phyloP scores from a whole-genome alignment of 495 filamentous ascomycete species.

The Penicilliopsis zonata region DNA sequence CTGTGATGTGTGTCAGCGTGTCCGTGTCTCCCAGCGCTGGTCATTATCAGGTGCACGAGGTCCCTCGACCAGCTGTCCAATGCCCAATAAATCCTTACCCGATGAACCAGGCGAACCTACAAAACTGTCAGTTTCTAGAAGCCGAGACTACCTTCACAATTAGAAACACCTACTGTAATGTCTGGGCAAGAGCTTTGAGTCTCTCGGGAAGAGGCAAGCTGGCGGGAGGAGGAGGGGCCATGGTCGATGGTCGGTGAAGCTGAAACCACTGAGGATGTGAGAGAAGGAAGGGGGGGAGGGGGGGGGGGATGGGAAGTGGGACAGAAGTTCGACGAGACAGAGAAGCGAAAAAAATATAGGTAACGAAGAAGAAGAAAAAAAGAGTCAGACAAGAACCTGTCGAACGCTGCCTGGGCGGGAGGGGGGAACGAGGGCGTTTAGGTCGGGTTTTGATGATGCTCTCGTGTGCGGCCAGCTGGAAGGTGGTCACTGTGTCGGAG shows the following conservation, averaged over 20 bases:
- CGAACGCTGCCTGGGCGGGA: constrained; percentile 5
- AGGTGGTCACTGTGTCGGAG: constrained; percentile 7
- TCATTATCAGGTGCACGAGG: background rate
- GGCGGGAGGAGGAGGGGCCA: constrained; percentile 71
- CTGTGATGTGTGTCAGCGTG: constrained; percentile 29
- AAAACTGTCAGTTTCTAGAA: constrained; percentile 19
- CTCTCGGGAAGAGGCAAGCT: constrained; percentile 61
- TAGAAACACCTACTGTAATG: constrained; percentile 61
- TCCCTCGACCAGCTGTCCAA: too few species aligned
- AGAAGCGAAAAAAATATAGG: background rate
- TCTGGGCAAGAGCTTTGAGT: constrained; percentile 65
- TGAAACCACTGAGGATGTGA: background rate
- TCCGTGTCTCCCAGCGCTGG: background rate
- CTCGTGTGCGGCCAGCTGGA: constrained; percentile 8
- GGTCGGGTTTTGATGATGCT: constrained; percentile 3
- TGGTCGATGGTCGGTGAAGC: constrained; percentile 17
- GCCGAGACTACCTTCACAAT: constrained; percentile 21
- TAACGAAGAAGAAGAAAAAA: background rate
- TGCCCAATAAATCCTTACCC: constrained; percentile 49
- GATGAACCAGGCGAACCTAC: constrained; percentile 70
- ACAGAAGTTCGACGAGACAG: background rate
- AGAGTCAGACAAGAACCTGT: constrained; percentile 3
- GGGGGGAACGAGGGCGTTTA: constrained; percentile 16
- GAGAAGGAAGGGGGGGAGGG: constrained; percentile 2
- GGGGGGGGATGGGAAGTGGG: background rate